phyloP scores from a whole-genome alignment of 495 filamentous ascomycete species.

The Wilcoxina mikolae region DNA sequence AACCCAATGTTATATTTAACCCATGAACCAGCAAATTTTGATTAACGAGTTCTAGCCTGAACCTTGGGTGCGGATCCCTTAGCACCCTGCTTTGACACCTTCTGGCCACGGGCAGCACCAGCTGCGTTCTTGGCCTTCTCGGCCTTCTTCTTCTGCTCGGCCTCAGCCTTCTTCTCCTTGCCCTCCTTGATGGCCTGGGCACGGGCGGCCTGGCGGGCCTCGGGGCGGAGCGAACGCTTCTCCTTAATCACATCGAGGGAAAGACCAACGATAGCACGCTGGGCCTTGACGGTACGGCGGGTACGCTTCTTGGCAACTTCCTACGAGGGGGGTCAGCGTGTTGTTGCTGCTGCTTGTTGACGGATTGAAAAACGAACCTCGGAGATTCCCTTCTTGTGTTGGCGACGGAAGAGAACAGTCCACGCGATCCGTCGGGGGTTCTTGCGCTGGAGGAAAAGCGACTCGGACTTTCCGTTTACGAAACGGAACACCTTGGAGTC shows the following conservation, averaged over 20 bases:
- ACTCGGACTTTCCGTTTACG: slow-evolving; percentile 99
- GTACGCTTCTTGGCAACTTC: slow-evolving; percentile 99
- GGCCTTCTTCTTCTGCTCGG: slow-evolving; percentile 84
- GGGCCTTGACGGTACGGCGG: slow-evolving; percentile 92
- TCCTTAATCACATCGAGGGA: slow-evolving; percentile 99
- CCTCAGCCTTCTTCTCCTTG: slow-evolving; percentile 91
- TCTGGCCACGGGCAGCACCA: slow-evolving; percentile 57
- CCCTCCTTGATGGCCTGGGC: slow-evolving; percentile 78
- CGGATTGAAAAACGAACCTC: slow-evolving; percentile 61
- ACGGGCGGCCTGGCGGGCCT: slow-evolving; percentile 87
- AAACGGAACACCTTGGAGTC: slow-evolving; percentile 99
- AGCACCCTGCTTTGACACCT: slow-evolving; percentile 90
- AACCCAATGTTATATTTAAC: slow-evolving; percentile 2
- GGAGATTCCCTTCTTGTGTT: slow-evolving; percentile 99
- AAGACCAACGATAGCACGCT: slow-evolving; percentile 97
- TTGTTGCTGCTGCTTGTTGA: not conserved
- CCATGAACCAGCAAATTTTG: slow-evolving; percentile 16
- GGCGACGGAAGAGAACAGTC: slow-evolving; percentile 93
- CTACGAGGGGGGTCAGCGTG: slow-evolving; percentile 40
- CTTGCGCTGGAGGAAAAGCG: slow-evolving; percentile 99
- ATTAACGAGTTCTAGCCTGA: slow-evolving; percentile 75
- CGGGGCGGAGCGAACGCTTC: slow-evolving; percentile 79
- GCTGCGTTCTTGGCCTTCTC: slow-evolving; percentile 96
- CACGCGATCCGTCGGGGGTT: slow-evolving; percentile 98
- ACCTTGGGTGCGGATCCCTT: slow-evolving; percentile 83